These are phyloP conservation scores for Erodium maritimum DNA, from an alignment of 345 rosid species.

Conservation along the genomic window DNA sequence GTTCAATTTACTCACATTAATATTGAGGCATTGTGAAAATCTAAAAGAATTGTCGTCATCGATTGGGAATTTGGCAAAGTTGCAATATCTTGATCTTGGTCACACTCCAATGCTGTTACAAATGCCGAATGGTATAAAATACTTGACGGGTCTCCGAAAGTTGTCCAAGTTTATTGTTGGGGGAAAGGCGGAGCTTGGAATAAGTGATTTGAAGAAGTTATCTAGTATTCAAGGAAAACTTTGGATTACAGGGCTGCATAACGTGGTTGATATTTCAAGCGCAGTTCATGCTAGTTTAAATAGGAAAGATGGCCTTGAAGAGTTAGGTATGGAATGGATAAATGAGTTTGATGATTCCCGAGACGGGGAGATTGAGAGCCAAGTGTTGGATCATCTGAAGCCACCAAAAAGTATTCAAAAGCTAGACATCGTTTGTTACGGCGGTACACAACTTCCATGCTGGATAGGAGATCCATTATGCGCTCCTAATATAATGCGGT, in stretches of 20 bases:
- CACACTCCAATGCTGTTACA: neutral
- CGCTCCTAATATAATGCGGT: no score
- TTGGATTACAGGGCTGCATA: neutral
- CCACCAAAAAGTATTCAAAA: no score
- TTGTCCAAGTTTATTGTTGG: neutral
- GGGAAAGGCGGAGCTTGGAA: neutral
- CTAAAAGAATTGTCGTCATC: conserved; percentile 12
- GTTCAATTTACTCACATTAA: conserved; percentile 16
- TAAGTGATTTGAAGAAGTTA: neutral
- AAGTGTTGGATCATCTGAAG: no score
- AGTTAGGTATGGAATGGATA: no score
- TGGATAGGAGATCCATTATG: no score
- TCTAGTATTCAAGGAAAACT: neutral
- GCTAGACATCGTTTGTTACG: no score
- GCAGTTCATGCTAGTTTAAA: neutral
- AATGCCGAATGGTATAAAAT: neutral
- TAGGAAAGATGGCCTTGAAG: no score
- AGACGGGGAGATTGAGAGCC: no score
- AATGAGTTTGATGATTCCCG: no score
- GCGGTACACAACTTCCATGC: no score
- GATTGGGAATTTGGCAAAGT: conserved; percentile 11
- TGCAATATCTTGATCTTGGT: conserved; percentile 19
- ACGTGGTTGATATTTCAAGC: neutral
- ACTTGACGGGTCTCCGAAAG: neutral
- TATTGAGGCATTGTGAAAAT: conserved; percentile 7